Percentiles rank a stretch among this genome's conserved stretches.
Evolutionary conservation across 1,284 basidiomycete genomes (phyloP).

Genomic region (Marasmius tenuissimus): DNA sequence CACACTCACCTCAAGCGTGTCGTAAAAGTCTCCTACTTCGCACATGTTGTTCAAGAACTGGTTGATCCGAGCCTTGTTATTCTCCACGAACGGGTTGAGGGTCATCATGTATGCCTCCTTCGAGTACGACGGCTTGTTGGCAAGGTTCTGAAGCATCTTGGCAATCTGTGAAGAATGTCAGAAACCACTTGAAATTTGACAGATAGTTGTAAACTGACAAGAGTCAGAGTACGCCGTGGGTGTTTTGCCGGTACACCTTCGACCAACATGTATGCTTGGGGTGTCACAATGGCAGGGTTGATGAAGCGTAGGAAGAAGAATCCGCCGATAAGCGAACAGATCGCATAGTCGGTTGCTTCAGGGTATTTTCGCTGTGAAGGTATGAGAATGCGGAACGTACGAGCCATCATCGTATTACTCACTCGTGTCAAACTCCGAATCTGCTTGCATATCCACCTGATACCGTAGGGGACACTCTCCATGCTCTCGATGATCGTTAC

Average conservation of each 20-base stretch:
- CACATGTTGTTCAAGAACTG: constrained; percentile 95
- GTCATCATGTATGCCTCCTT: constrained; percentile 99
- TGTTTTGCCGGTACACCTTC: constrained; percentile 97
- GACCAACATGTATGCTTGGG: constrained; percentile 99
- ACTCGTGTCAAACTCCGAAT: constrained; percentile 94
- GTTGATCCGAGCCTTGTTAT: constrained; percentile 97
- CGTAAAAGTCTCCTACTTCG: constrained; percentile 99
- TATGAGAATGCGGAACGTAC: constrained; percentile 11
- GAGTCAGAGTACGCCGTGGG: constrained; percentile 91
- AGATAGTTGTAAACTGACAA: constrained; percentile 48
- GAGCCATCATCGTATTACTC: constrained; percentile 26
- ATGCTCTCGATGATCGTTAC: constrained; percentile 98
- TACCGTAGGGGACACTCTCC: constrained; percentile 97
- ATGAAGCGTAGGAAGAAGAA: constrained; percentile 99
- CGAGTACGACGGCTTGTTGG: constrained; percentile 97
- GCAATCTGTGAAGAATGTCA: constrained; percentile 69
- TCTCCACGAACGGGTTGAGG: constrained; percentile 97
- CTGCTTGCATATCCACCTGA: constrained; percentile 99
- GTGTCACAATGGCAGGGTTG: constrained; percentile 99
- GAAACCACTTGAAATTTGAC: background rate
- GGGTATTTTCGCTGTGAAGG: constrained; percentile 88
- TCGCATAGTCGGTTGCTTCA: constrained; percentile 95
- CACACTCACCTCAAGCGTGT: constrained; percentile 85
- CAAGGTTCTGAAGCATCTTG: constrained; percentile 99
- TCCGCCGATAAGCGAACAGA: constrained; percentile 97